Evolutionary conservation across 108 stramenopile genomes (phyloP).

Genomic region (Aurantiochytrium sp.): DNA sequence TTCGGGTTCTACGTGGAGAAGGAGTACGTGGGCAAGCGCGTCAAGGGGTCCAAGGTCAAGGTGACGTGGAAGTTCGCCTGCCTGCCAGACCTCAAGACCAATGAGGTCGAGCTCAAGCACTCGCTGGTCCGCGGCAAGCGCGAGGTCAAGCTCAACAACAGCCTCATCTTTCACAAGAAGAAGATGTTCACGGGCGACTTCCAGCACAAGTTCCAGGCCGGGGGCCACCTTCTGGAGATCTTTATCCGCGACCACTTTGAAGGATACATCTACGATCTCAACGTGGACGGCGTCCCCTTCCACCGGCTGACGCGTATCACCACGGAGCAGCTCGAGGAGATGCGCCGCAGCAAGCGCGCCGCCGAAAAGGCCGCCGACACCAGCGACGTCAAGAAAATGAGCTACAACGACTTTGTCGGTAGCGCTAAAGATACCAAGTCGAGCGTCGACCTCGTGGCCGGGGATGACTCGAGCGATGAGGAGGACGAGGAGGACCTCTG

Average conservation of each 20-base stretch:
- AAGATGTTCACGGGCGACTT: constrained; percentile 23
- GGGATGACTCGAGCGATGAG: background rate
- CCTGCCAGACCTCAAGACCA: constrained; percentile 6
- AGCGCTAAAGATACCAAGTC: background rate
- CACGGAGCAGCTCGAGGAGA: constrained; percentile 11
- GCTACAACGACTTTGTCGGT: background rate
- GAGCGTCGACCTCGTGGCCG: background rate
- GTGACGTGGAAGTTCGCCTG: constrained; percentile 29
- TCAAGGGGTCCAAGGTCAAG: constrained; percentile 26
- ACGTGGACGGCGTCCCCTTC: background rate
- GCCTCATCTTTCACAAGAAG: constrained; percentile 19
- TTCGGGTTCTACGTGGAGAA: constrained; percentile 32
- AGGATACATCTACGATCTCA: constrained; percentile 25
- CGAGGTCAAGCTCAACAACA: background rate
- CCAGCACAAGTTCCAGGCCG: background rate
- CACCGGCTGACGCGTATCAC: background rate
- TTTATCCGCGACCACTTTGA: constrained; percentile 23
- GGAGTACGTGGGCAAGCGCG: constrained; percentile 32
- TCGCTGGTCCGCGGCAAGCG: constrained; percentile 11
- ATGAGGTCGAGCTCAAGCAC: constrained; percentile 27
- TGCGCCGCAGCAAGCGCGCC: background rate
- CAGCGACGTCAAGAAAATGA: background rate
- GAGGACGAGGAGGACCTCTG: background rate
- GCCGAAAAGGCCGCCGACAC: background rate
- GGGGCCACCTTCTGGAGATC: background rate